Base-by-base conservation (phyloP, 208 protist genomes). In the Trypanosomatidae sp. region DNA sequence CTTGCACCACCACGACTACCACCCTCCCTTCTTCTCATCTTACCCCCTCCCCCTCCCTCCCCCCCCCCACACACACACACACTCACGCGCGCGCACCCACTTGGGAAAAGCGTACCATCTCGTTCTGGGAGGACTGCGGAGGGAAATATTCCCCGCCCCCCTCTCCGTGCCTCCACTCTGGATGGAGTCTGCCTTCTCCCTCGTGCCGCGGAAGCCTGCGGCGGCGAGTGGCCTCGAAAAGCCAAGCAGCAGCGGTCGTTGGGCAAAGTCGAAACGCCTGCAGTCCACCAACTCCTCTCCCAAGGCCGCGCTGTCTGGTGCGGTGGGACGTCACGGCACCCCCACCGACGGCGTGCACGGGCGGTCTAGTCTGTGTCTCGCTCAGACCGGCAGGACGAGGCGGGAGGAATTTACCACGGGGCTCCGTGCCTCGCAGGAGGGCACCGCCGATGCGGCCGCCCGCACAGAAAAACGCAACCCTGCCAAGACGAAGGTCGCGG, bases 401-500 rank as follows among this genome's bases (percentile, higher is more conserved):
- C 9, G 15, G 47, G 33, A n/a, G 9, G 50, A 12, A 12, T 44
- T 36, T 1, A 12, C n/a, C 52, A 46, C 49, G 60, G 44, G 53
- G 41, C 7, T 73, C 69, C 64, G 75, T 62, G 1, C 73, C 28
- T 17, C 62, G 43, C 28, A 41, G 74, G 46, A 15, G 5, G 41
- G 62, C 46, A n/a, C 19, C 13, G 6, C 43, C 36, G 49, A 50
- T 33, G 30, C 58, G 12, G 52, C 67, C 3, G 46, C 39, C 33
- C 30, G 7, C n/a, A 50, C 44, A 28, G 22, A 39, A 60, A 71
- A 59, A 62, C 49, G 66, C 47, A 67, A 49, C 39, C 15, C 30
- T 30, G 17, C 22, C 10, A 55, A 39, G 44, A 85, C 75, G 9
- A 79, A 77, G 15, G 70, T 49, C 1, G 46, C 43, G 4, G 55